Base-by-base conservation (phyloP, 2,329 filamentous ascomycete genomes). In the Epichloe uncinata region DNA sequence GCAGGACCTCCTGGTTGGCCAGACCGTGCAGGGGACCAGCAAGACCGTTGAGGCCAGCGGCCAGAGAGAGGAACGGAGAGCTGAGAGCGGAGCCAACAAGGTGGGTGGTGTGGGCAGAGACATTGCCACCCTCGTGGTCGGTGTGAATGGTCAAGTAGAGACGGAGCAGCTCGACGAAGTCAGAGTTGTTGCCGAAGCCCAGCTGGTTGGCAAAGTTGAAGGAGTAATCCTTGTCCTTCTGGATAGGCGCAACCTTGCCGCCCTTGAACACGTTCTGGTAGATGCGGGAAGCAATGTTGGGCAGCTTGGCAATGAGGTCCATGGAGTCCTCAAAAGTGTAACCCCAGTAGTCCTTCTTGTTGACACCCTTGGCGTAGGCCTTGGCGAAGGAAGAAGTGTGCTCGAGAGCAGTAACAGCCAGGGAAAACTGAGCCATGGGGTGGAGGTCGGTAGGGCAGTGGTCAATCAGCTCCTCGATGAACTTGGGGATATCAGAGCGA, bases 261-360 rank as follows among this genome's bases (percentile, higher is more conserved):
- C 95, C 93, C 84, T 97, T 96, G 87, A 95, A 98, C 70, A 97
- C 85, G 72, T 98, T 98, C 78, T 95, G 93, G 84, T 98, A 98
- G 81, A 98, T 98, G 76, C 89, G 88, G 57, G 93, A 78, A 57
- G 93, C 93, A 65, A 98, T 96, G 70, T 88, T 96, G 69, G 93
- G 93, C 63, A 98, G 87, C 84, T 97, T 97, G 67, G 93, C 93
- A 69, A 98, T 98, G 70, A 98, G 79, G 75, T 98, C 91, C 91
- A 98, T 97, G 55, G 90, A 93, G 76, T 98, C 93, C 82, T 98
- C 93, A 66, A 94, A 98, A 62, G 90, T 96, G 81, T 97, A 90
- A 73, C 84, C 82, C 93, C 93, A 98, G 87, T 98, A 98, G 63
- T 97, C 89, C 73, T 90, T 87, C 87, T 98, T 98, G 83, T 91